Evolutionary conservation across 345 rosid species (phyloP), one percentile per base, ranked within the genome.

Genomic region (Reutealis trisperma): DNA sequence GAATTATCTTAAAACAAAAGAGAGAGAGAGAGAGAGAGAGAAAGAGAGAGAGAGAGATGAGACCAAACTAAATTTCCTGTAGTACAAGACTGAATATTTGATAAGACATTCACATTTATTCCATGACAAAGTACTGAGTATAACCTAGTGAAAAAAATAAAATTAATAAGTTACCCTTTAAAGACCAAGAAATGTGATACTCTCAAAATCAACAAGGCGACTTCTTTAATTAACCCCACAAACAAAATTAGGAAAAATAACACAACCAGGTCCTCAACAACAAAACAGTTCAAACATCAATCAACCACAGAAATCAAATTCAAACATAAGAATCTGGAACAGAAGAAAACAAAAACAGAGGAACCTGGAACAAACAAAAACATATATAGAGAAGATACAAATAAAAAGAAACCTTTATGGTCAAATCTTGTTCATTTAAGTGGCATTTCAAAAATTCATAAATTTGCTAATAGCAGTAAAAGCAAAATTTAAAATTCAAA

Each of bases 201-300:
- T 14, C 27, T 1, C 19, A 47, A 13, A 13, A 27, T 61, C 65
- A 61, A 25, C 5, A 61, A 61, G 14, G 37, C 65, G 13, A 25
- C 63, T 54, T 54, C 71, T 67, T n/a, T 11, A 6, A 47, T 0
- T 8, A 59, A 14, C 18, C 41, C n/a, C 1, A 41, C n/a, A 74
- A 61, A 73, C 19, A 62, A 73, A 63, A 45, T 47, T 7, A 49
- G 13, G 15, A 32, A 63, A 63, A 74, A 66, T 8, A 64, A n/a
- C 34, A 63, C 8, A 27, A 45, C 10, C 58, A 61, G 57, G 44
- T 45, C 55, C n/a, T 55, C 44, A 32, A 57, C 18, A 37, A 19
- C 52, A 70, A 14, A 24, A 72, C 42, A 59, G 0, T 18, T 37
- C 27, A 9, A 22, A 3, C 13, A 22, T 7, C 22, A 42, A 45